These are phyloP conservation scores for Sarocladium brachiariae DNA, from an alignment of 2,329 filamentous ascomycete genomes.

Conservation along the genomic window DNA sequence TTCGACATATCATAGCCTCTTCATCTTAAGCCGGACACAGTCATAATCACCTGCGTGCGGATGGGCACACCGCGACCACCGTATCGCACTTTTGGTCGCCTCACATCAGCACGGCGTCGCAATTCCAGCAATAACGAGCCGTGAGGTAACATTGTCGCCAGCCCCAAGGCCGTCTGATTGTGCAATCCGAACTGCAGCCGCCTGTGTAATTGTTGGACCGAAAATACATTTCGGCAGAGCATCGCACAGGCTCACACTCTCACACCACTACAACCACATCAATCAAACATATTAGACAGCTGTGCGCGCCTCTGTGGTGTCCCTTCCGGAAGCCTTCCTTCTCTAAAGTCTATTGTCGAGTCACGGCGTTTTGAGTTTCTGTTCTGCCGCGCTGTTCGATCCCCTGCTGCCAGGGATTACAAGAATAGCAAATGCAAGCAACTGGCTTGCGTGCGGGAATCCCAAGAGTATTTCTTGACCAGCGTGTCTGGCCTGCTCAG, in stretches of 20 bases:
- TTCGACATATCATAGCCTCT: neutral
- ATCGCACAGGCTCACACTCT: neutral
- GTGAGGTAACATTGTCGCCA: neutral
- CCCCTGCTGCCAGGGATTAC: neutral
- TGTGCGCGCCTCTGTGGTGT: neutral
- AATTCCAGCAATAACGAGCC: slow-evolving; percentile 2
- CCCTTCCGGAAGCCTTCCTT: too few relatives aligned
- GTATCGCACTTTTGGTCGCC: neutral
- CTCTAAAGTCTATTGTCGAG: neutral
- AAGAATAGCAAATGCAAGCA: slow-evolving; percentile 6
- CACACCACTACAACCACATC: slow-evolving; percentile 6
- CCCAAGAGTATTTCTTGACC: neutral
- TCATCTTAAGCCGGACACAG: neutral
- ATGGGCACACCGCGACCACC: too few relatives aligned
- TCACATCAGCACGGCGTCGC: slow-evolving; percentile 8
- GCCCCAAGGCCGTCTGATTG: neutral
- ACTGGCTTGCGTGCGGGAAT: too few relatives aligned
- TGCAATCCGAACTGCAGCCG: neutral
- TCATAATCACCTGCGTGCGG: too few relatives aligned
- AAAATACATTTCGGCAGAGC: neutral
- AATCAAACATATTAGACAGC: neutral
- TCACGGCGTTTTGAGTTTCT: neutral
- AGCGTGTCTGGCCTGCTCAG: too few relatives aligned
- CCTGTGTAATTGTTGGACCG: neutral
- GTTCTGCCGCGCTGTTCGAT: neutral